Percentiles rank a stretch among this genome's conserved stretches.
Evolutionary conservation across 371 early-diverging fungal species (phyloP).

Genomic region (Synchytrium microbalum): DNA sequence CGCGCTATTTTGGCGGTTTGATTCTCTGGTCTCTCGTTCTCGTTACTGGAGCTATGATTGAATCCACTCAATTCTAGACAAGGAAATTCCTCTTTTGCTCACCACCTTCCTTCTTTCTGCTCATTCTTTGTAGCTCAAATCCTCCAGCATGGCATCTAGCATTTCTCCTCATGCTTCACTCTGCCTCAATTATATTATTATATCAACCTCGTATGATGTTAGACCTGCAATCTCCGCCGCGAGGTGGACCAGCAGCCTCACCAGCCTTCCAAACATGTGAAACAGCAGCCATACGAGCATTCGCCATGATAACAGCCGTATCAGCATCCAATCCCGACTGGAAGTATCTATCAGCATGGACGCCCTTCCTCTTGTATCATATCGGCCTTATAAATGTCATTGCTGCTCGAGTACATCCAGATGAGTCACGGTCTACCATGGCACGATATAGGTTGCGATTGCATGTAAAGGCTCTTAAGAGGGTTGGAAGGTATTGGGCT

Average conservation of each 20-base stretch:
- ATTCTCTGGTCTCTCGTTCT: too few relatives aligned
- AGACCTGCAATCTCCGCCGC: neutral
- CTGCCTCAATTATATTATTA: neutral
- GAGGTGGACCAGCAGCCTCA: neutral
- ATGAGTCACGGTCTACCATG: neutral
- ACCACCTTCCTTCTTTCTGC: conserved; percentile 3
- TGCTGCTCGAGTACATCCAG: conserved; percentile 7
- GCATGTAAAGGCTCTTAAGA: neutral
- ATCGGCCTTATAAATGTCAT: conserved; percentile 13
- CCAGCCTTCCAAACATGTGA: neutral
- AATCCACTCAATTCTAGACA: too few relatives aligned
- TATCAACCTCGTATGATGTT: neutral
- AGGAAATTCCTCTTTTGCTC: conserved; percentile 8
- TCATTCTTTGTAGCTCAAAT: conserved; percentile 4
- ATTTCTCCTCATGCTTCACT: neutral
- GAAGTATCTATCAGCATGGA: conserved; percentile 13
- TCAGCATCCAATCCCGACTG: conserved; percentile 11
- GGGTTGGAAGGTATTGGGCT: neutral
- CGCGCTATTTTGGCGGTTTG: too few relatives aligned
- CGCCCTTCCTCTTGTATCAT: conserved; percentile 14
- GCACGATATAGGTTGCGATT: neutral
- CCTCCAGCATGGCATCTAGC: conserved; percentile 5
- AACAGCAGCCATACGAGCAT: conserved; percentile 2
- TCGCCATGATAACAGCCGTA: conserved; percentile 4
- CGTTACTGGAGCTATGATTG: too few relatives aligned